Percentiles rank a stretch among this genome's conserved stretches.
These are phyloP conservation scores for Tephrocybe sp. DNA, from an alignment of 768 basidiomycete genomes.

Conservation along the genomic window DNA sequence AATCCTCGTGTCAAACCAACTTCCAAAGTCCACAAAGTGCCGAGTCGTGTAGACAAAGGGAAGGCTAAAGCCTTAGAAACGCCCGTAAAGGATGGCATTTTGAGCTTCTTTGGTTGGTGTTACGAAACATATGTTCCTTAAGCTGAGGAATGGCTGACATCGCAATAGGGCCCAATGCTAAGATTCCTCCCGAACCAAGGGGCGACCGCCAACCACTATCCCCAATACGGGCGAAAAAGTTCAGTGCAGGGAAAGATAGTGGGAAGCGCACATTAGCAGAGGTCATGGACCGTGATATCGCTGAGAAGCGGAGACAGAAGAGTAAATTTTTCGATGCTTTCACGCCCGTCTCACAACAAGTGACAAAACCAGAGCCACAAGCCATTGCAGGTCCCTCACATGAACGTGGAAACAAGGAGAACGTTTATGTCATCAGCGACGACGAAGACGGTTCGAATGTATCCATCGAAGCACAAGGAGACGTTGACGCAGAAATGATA, in stretches of 20 bases:
- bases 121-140: neutral
- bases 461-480: conserved; percentile 36
- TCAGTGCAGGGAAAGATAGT: conserved; percentile 53
- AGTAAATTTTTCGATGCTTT: conserved; percentile 37
- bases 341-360: neutral
- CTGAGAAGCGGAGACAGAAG: conserved; percentile 39
- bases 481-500: conserved; percentile 35
- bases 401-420: conserved; percentile 40
- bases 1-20: conserved; percentile 48
- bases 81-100: conserved; percentile 37
- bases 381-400: conserved; percentile 33
- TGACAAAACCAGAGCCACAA: conserved; percentile 11
- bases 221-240: conserved; percentile 18
- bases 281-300: conserved; percentile 65
- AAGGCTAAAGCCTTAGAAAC: conserved; percentile 48
- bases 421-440: conserved; percentile 27
- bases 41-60: conserved; percentile 29
- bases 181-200: conserved; percentile 28
- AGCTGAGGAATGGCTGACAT: neutral
- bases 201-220: conserved; percentile 11
- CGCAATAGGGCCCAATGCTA: conserved; percentile 38
- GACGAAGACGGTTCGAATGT: conserved; percentile 29
- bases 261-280: conserved; percentile 75
- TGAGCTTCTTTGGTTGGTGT: conserved; percentile 63
- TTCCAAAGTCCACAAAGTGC: conserved; percentile 13